Conservation (phyloP, 2,329 filamentous ascomycete genomes). For the Fusarium mundagurra region DNA sequence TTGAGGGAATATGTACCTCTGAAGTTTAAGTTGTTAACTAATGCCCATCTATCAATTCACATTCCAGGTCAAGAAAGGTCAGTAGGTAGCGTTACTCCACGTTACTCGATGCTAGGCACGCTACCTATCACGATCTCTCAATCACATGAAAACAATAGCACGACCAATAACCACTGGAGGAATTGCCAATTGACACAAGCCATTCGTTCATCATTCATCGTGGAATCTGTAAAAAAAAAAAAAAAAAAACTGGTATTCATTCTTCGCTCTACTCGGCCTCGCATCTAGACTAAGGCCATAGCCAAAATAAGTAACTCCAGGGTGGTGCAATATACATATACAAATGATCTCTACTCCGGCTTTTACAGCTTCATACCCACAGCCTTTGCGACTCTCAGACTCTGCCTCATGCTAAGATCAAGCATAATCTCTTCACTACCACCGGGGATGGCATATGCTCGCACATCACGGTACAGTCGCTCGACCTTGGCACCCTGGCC, state of each 20-base stretch:
- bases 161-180: slow-evolving; percentile 2
- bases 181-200: background rate
- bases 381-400: slow-evolving; percentile 85
- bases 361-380: slow-evolving; percentile 93
- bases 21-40: background rate
- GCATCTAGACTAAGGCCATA: background rate
- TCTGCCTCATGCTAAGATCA: slow-evolving; percentile 93
- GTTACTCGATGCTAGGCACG: background rate
- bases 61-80: background rate
- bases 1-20: background rate
- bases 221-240: background rate
- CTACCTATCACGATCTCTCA: background rate
- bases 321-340: slow-evolving; percentile 18
- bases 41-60: background rate
- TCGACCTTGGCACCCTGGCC: slow-evolving; percentile 97
- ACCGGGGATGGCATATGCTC: slow-evolving; percentile 95
- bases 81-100: background rate
- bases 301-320: slow-evolving; percentile 18
- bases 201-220: background rate
- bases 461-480: slow-evolving; percentile 91
- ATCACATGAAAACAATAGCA: background rate
- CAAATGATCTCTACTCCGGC: slow-evolving; percentile 1
- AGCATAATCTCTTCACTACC: slow-evolving; percentile 99
- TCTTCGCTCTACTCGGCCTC: slow-evolving; percentile 19
- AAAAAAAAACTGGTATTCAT: slow-evolving; percentile 1